Evolutionary conservation across 2,329 filamentous ascomycete genomes (phyloP).

Genomic region (Sclerotinia minor): DNA sequence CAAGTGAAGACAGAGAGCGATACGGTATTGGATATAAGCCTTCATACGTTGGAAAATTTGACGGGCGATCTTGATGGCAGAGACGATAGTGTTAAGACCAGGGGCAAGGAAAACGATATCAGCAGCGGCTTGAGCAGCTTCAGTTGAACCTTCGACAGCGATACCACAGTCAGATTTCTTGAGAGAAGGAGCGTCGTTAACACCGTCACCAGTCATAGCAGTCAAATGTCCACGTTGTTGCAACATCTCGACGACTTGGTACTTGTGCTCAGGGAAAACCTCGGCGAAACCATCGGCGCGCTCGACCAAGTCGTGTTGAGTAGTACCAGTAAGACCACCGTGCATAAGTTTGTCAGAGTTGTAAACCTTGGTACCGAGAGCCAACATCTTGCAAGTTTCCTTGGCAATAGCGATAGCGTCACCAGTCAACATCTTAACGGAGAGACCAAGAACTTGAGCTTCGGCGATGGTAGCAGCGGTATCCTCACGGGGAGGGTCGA

Average conservation of each 20-base stretch:
- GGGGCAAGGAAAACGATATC: slow-evolving; percentile 94
- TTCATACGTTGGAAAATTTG: slow-evolving; percentile 98
- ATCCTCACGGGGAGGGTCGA: slow-evolving; percentile 76
- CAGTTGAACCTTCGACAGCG: slow-evolving; percentile 87
- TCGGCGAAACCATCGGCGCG: slow-evolving; percentile 93
- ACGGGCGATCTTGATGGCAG: slow-evolving; percentile 87
- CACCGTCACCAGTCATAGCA: slow-evolving; percentile 95
- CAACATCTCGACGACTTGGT: slow-evolving; percentile 89
- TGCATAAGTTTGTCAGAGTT: slow-evolving; percentile 77
- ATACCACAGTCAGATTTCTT: slow-evolving; percentile 96
- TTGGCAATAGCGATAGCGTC: slow-evolving; percentile 78
- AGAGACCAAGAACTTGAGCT: slow-evolving; percentile 73
- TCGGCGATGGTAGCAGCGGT: slow-evolving; percentile 77
- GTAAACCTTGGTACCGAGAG: slow-evolving; percentile 77
- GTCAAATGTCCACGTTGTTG: slow-evolving; percentile 92
- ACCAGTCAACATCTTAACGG: slow-evolving; percentile 81
- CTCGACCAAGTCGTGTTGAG: slow-evolving; percentile 75
- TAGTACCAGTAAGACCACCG: slow-evolving; percentile 70
- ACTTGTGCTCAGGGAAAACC: slow-evolving; percentile 95
- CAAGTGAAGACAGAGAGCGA: slow-evolving; percentile 85
- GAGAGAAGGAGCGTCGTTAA: slow-evolving; percentile 89
- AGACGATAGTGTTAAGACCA: slow-evolving; percentile 87
- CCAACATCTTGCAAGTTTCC: slow-evolving; percentile 81
- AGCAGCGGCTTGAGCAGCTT: slow-evolving; percentile 85
- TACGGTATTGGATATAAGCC: slow-evolving; percentile 93